Base-by-base conservation (phyloP, 148 eudicot species). In the Suaeda aralocaspica region DNA sequence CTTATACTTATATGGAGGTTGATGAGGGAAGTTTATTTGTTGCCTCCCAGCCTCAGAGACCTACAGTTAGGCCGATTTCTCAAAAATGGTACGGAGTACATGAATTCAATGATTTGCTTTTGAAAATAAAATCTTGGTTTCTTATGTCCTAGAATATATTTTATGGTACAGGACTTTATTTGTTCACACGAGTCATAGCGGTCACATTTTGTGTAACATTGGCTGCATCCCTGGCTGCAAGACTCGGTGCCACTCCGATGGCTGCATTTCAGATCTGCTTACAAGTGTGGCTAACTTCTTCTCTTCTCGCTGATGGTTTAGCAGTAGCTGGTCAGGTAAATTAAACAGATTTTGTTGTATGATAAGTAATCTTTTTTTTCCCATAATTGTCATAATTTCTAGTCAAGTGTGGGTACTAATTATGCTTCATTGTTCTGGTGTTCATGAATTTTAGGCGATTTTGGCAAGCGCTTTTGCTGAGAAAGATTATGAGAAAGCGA, bases 391-490 rank as follows among this genome's bases (percentile, higher is more conserved):
- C n/a, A n/a, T n/a, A n/a, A n/a, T n/a, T n/a, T n/a, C n/a, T n/a
- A n/a, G n/a, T n/a, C n/a, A n/a, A n/a, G n/a, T n/a, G n/a, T n/a
- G n/a, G n/a, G n/a, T n/a, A n/a, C n/a, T n/a, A n/a, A 33, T 59
- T 36, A 59, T 36, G 13, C 41, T 48, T 18, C 39, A 51, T 26
- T 9, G 7, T 59, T 29, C 6, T 59, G 72, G 6, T 41, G n/a
- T 63, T 41, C 36, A n/a, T n/a, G n/a, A 1, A 16, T 53, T 11
- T n/a, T 25, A 94, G 97, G 99, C 99, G 36, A 89, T 95, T 68
- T 85, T 95, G 75, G 99, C 99, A 18, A 74, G 91, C 80, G 89
- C 99, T 65, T 95, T 95, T 86, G 97, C 97, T 68, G 97, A 95
- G 83, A 89, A 95, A 74, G 81, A 95, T 52, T 84, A 91, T 42